phyloP scores from a whole-genome alignment of 129 eudicot species.

The Daucus carota region DNA sequence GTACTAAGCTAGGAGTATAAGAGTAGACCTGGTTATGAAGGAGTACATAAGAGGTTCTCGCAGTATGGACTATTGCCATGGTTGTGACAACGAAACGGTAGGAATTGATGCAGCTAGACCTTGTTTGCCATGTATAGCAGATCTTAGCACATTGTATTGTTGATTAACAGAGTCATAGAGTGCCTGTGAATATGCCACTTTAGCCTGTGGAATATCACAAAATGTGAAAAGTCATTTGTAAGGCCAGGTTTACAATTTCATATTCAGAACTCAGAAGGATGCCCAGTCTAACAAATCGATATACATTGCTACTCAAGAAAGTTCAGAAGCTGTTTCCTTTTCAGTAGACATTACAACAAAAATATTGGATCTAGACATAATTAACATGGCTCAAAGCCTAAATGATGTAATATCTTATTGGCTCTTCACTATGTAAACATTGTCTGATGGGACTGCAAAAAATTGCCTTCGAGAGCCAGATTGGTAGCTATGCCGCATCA shows the following conservation, averaged over 20 bases:
- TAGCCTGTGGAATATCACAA: constrained; percentile 44
- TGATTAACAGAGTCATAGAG: constrained; percentile 57
- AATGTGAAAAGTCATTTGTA: background rate
- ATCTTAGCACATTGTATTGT: constrained; percentile 73
- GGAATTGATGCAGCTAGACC: constrained; percentile 72
- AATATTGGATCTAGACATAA: background rate
- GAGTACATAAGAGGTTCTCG: background rate
- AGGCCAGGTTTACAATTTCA: background rate
- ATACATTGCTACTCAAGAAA: background rate
- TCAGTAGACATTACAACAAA: background rate
- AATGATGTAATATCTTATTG: background rate
- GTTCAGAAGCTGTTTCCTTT: background rate
- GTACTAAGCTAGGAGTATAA: background rate
- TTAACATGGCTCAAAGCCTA: background rate
- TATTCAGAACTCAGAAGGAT: background rate
- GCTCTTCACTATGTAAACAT: background rate
- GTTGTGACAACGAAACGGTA: constrained; percentile 60
- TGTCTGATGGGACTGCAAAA: background rate
- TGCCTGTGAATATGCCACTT: constrained; percentile 53
- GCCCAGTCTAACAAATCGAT: background rate
- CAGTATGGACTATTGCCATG: constrained; percentile 34
- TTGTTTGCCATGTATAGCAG: constrained; percentile 71
- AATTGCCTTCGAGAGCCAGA: background rate
- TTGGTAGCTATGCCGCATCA: background rate
- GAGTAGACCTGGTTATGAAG: constrained; percentile 22